Evolutionary conservation across 176 grass and related monocot genomes (phyloP), one percentile per base, ranked within the genome.

Genomic region (Neostapfia colusana): DNA sequence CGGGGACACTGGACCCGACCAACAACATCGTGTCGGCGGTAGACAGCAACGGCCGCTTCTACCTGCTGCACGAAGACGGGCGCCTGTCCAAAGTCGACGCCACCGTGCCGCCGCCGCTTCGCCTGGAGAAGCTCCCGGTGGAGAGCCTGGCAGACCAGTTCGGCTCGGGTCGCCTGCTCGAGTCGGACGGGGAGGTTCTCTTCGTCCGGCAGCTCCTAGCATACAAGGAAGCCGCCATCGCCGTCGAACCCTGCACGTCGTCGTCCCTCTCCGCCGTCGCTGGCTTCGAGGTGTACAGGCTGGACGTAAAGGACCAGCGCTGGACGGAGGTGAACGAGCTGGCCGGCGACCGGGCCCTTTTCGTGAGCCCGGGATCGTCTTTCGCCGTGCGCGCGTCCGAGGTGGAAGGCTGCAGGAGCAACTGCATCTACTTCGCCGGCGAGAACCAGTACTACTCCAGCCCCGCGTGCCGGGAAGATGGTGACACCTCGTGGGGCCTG

Each of bases 341-440:
- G 17, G 10, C 10, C 0, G 42, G 1, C 58, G 42, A 63, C 17
- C 10, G 58, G 10, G 27, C 41, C 17, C 2, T 76, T 0, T 76
- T 76, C 58, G 74, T 76, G 3, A 63, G 74, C 74, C 41, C 57
- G 1, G 5, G 2, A 0, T 76, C 74, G 41, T 35, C 74, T 11
- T 63, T 76, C 10, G 17, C 20, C 0, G 74, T 76, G 74, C 74
- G 41, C 17, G 20, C 26, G 5, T 63, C 58, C 17, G 58, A 63
- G 41, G 62, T 58, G 10, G 6, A 12, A 44, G 74, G 74, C 3
- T 76, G 58, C 41, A 21, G 58, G 6, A 63, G 58, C 4, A 48
- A 76, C 58, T 63, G 41, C 58, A 63, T 76, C 58, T 76, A 76
- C 58, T 76, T 76, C 41, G 74, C 62, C 25, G 74, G 43, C 74